Conservation (phyloP, 352 stramenopile species). For the Phytophthora uliginosa region DNA sequence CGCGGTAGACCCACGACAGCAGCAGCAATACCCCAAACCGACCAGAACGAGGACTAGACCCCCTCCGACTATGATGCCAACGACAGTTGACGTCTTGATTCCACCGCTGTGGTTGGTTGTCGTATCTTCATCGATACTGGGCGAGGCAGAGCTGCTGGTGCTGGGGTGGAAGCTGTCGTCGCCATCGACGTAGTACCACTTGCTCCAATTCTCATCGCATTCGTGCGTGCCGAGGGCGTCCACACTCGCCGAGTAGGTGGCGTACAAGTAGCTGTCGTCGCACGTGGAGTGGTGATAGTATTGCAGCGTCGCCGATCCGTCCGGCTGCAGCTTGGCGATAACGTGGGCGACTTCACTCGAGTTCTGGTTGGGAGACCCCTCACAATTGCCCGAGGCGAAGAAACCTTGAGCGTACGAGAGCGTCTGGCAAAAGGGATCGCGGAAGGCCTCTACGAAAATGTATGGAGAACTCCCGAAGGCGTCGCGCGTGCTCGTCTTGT, state of each 20-base stretch:
- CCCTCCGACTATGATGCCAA: slow-evolving; percentile 18
- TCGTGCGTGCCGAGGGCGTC: slow-evolving; percentile 13
- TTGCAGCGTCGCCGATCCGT: slow-evolving; percentile 31
- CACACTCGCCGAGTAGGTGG: slow-evolving; percentile 13
- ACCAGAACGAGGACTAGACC: slow-evolving; percentile 16
- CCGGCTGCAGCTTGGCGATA: slow-evolving; percentile 18
- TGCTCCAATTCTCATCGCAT: slow-evolving; percentile 30
- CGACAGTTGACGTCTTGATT: slow-evolving; percentile 15
- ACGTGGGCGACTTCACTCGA: slow-evolving; percentile 21
- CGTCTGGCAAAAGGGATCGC: slow-evolving; percentile 17
- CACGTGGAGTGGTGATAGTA: slow-evolving; percentile 32
- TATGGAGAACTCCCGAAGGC: slow-evolving; percentile 27
- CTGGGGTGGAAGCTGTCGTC: slow-evolving; percentile 3
- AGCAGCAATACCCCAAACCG: slow-evolving; percentile 20
- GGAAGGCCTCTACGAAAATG: slow-evolving; percentile 29
- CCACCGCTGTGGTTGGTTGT: background rate
- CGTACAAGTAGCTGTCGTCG: background rate
- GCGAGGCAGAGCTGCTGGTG: background rate
- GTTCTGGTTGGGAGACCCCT: slow-evolving; percentile 32
- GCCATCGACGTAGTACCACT: slow-evolving; percentile 36
- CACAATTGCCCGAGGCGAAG: slow-evolving; percentile 30
- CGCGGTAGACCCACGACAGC: slow-evolving; percentile 7
- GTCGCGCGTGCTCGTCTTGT: slow-evolving; percentile 22
- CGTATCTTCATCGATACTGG: background rate
- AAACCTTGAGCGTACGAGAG: slow-evolving; percentile 24